Percentiles rank a stretch among this genome's conserved stretches.
Conservation (phyloP, 2,329 filamentous ascomycete genomes). For the Alternaria metachromatica region DNA sequence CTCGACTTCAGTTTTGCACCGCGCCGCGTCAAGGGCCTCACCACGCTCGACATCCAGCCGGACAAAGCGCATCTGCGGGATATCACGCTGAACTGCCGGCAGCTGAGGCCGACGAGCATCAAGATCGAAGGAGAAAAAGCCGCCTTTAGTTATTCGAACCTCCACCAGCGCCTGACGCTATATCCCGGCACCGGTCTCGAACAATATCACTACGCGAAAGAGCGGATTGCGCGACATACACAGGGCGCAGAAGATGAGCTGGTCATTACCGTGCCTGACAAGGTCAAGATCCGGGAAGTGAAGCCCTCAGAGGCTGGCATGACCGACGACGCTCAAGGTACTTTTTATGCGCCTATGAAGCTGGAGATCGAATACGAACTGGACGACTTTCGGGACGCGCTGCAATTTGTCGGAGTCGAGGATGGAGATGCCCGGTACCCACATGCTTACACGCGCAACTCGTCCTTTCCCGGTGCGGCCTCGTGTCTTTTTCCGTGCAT, state of each 20-base stretch:
- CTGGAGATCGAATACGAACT: slow-evolving; percentile 79
- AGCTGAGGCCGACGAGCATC: slow-evolving; percentile 64
- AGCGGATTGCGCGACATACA: slow-evolving; percentile 67
- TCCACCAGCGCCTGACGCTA: slow-evolving; percentile 70
- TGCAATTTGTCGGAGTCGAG: slow-evolving; percentile 90
- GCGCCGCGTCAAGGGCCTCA: slow-evolving; percentile 76
- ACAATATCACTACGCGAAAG: slow-evolving; percentile 79
- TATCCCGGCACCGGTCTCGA: slow-evolving; percentile 67
- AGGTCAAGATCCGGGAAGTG: slow-evolving; percentile 67
- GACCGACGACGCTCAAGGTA: slow-evolving; percentile 32
- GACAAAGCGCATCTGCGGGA: slow-evolving; percentile 61
- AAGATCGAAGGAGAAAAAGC: slow-evolving; percentile 52
- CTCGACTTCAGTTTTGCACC: slow-evolving; percentile 86
- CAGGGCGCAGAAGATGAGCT: slow-evolving; percentile 64
- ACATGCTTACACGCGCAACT: slow-evolving; percentile 88
- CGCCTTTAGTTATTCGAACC: slow-evolving; percentile 62
- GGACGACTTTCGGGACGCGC: slow-evolving; percentile 77
- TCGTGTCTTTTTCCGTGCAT: slow-evolving; percentile 93
- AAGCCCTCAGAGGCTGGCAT: slow-evolving; percentile 57
- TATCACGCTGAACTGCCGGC: slow-evolving; percentile 67
- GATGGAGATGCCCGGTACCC: slow-evolving; percentile 83
- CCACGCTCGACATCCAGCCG: slow-evolving; percentile 80
- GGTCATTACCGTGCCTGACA: slow-evolving; percentile 64
- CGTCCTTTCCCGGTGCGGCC: slow-evolving; percentile 76
- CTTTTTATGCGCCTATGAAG: slow-evolving; percentile 64